Percentiles rank a stretch among this genome's conserved stretches.
Evolutionary conservation across 208 protist species (phyloP).

Genomic region (Endotrypanum monterogeii): DNA sequence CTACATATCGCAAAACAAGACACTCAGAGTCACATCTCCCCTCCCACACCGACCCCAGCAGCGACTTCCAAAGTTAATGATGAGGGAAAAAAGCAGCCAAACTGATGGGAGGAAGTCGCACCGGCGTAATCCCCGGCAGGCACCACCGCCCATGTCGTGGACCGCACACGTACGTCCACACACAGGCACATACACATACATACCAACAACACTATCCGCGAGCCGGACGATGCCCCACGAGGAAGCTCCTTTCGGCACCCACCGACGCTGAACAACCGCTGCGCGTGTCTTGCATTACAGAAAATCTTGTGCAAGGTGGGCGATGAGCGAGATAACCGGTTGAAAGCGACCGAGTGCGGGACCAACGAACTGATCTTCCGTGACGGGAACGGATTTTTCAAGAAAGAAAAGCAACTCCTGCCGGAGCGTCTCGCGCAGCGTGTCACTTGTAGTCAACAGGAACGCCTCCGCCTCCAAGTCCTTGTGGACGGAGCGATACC

Average conservation of each 20-base stretch:
- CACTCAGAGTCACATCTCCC: too few species aligned
- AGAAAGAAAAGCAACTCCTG: slow-evolving; percentile 66
- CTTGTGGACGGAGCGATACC: slow-evolving; percentile 81
- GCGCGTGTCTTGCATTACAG: slow-evolving; percentile 31
- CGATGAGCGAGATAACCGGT: slow-evolving; percentile 72
- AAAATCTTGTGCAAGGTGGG: slow-evolving; percentile 75
- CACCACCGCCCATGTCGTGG: not conserved
- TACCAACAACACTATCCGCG: not conserved
- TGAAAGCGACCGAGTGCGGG: slow-evolving; percentile 69
- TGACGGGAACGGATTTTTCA: slow-evolving; percentile 47
- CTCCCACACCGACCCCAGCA: too few species aligned
- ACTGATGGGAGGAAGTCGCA: too few species aligned
- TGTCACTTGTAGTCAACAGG: slow-evolving; percentile 55
- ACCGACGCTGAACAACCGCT: not conserved
- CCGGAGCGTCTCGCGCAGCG: slow-evolving; percentile 56
- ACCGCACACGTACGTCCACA: not conserved
- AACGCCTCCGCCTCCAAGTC: slow-evolving; percentile 83
- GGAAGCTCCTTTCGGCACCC: not conserved
- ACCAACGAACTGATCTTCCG: slow-evolving; percentile 55
- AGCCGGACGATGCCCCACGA: not conserved
- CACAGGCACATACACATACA: slow-evolving; percentile 5
- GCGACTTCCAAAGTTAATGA: too few species aligned
- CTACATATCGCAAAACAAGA: too few species aligned
- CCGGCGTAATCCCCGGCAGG: too few species aligned
- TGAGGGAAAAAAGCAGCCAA: too few species aligned